phyloP scores from a whole-genome alignment of 2,329 filamentous ascomycete species.

The Colletotrichum incanum region DNA sequence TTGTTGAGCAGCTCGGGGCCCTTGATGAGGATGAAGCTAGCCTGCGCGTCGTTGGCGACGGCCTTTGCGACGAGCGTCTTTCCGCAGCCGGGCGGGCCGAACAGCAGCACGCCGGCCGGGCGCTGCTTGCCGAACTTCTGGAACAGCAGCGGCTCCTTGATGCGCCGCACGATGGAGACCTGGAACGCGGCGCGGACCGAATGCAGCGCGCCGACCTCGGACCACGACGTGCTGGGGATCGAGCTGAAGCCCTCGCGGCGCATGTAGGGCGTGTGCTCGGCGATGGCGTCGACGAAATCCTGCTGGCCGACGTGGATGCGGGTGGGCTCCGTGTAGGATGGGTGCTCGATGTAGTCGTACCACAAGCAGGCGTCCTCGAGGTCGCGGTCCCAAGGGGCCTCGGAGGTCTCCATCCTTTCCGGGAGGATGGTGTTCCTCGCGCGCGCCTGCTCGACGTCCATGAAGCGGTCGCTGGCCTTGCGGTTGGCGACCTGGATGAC shows the following conservation, averaged over 20 bases:
- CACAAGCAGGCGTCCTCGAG: constrained; percentile 19
- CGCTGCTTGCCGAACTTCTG: constrained; percentile 83
- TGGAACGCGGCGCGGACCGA: constrained; percentile 86
- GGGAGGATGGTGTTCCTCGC: constrained; percentile 21
- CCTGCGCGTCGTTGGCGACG: constrained; percentile 93
- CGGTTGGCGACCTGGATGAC: constrained; percentile 65
- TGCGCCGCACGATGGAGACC: constrained; percentile 90
- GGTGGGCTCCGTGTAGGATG: constrained; percentile 44
- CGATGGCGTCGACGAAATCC: constrained; percentile 83
- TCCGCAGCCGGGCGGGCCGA: constrained; percentile 96
- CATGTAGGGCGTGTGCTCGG: constrained; percentile 75
- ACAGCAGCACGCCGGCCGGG: constrained; percentile 91
- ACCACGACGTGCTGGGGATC: constrained; percentile 93
- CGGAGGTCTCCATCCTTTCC: constrained; percentile 17
- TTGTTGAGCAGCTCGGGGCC: constrained; percentile 97
- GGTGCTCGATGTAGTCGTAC: constrained; percentile 43
- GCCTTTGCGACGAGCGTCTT: constrained; percentile 98
- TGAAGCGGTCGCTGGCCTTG: constrained; percentile 53
- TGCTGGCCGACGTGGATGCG: constrained; percentile 60
- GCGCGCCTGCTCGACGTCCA: constrained; percentile 50
- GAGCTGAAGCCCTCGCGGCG: constrained; percentile 94
- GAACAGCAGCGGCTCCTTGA: constrained; percentile 85
- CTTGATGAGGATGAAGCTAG: constrained; percentile 98
- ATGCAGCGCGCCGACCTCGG: constrained; percentile 88
- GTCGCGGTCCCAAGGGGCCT: constrained; percentile 13